These are phyloP conservation scores for Aureobasidium zeae DNA, from an alignment of 2,329 filamentous ascomycete genomes.

Conservation along the genomic window DNA sequence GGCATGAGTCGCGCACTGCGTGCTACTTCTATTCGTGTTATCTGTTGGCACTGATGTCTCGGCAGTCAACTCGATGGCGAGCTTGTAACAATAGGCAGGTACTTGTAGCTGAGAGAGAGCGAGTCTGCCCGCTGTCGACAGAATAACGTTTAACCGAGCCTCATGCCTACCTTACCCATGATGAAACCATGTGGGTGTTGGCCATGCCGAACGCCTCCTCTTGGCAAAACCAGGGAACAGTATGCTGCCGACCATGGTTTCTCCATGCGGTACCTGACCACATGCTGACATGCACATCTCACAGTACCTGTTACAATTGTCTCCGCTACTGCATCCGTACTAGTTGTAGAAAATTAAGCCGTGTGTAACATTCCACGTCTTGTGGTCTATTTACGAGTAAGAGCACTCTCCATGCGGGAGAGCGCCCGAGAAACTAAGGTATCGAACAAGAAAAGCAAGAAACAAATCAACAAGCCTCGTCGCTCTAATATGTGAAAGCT, in stretches of 20 bases:
- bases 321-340: neutral
- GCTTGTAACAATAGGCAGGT: too few species aligned
- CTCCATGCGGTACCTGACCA: too few species aligned
- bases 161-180: too few species aligned
- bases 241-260: too few species aligned
- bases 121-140: too few species aligned
- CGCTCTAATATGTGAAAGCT: slow-evolving; percentile 51
- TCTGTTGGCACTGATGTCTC: too few species aligned
- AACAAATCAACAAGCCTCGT: neutral
- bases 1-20: too few species aligned
- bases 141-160: too few species aligned
- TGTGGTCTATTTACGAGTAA: slow-evolving; percentile 7
- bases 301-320: neutral
- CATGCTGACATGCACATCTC: neutral
- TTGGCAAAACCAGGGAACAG: slow-evolving; percentile 9
- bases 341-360: slow-evolving; percentile 4
- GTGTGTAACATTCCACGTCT: neutral
- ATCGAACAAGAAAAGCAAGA: slow-evolving; percentile 7
- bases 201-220: slow-evolving; percentile 1
- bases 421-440: slow-evolving; percentile 3
- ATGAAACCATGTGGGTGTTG: slow-evolving; percentile 10
- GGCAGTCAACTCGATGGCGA: too few species aligned
- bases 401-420: slow-evolving; percentile 2
- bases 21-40: too few species aligned
- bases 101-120: too few species aligned